Evolutionary conservation across 2,329 filamentous ascomycete genomes (phyloP).

Genomic region (Trichoderma afroharzianum): DNA sequence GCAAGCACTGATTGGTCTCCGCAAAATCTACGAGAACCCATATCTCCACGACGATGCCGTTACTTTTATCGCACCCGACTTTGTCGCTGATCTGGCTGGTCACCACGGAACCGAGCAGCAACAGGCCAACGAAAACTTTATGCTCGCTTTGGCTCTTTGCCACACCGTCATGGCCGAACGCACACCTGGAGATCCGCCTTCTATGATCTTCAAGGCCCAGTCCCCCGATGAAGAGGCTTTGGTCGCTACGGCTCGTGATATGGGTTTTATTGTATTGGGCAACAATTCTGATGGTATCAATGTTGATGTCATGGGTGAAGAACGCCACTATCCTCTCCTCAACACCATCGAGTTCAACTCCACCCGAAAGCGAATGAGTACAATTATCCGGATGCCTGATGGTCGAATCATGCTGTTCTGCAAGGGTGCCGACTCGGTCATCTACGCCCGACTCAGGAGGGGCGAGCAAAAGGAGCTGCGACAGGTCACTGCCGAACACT

Average conservation of each 20-base stretch:
- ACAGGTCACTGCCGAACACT: conserved; percentile 80
- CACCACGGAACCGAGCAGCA: conserved; percentile 73
- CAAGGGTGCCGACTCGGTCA: conserved; percentile 96
- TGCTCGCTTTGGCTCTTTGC: conserved; percentile 92
- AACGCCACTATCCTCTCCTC: conserved; percentile 79
- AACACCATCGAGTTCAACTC: conserved; percentile 99
- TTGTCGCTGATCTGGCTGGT: conserved; percentile 76
- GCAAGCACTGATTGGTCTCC: conserved; percentile 67
- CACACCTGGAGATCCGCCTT: conserved; percentile 82
- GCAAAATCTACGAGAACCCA: conserved; percentile 79
- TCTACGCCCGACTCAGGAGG: conserved; percentile 83
- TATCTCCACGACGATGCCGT: conserved; percentile 86
- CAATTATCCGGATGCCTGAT: conserved; percentile 92
- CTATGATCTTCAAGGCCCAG: conserved; percentile 93
- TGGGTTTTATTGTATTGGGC: conserved; percentile 89
- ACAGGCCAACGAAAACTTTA: conserved; percentile 79
- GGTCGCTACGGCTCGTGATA: conserved; percentile 89
- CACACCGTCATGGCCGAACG: conserved; percentile 94
- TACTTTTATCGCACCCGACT: conserved; percentile 90
- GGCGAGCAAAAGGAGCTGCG: conserved; percentile 85
- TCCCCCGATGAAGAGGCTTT: conserved; percentile 95
- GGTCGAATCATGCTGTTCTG: conserved; percentile 87
- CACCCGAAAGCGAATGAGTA: conserved; percentile 94
- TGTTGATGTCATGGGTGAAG: conserved; percentile 81
- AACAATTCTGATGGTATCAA: conserved; percentile 75